Conservation (phyloP, 192 early-diverging fungal genomes). For the Coemansia sp. region DNA sequence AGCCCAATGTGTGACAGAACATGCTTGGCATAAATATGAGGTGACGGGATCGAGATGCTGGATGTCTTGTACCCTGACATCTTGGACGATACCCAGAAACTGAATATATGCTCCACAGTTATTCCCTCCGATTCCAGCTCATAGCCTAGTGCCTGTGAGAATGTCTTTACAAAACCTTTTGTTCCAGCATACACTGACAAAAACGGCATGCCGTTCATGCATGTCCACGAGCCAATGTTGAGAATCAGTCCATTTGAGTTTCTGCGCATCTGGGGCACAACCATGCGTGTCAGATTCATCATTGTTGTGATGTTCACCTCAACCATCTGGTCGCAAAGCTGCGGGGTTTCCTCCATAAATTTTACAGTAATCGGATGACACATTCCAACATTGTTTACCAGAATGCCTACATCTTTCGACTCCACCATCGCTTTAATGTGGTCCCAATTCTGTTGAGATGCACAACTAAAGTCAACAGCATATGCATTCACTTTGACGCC, state of each 20-base stretch:
- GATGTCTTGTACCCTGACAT: constrained; percentile 91
- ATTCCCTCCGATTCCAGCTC: constrained; percentile 77
- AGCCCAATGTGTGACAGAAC: constrained; percentile 73
- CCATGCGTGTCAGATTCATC: constrained; percentile 76
- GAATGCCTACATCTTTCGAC: constrained; percentile 39
- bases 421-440: constrained; percentile 31
- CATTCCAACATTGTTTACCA: constrained; percentile 93
- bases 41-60: constrained; percentile 71
- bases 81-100: constrained; percentile 90
- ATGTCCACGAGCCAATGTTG: constrained; percentile 90
- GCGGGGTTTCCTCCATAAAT: constrained; percentile 76
- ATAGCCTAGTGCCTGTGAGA: constrained; percentile 82
- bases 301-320: constrained; percentile 79
- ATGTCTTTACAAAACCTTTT: constrained; percentile 89
- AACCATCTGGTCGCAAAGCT: constrained; percentile 73
- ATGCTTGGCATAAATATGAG: constrained; percentile 71
- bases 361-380: constrained; percentile 83
- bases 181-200: constrained; percentile 90
- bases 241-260: constrained; percentile 79
- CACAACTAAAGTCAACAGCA: constrained; percentile 44
- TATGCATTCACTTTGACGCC: constrained; percentile 32
- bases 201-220: constrained; percentile 78
- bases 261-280: constrained; percentile 77
- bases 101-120: constrained; percentile 85
- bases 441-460: constrained; percentile 22